phyloP scores from a whole-genome alignment of 331 rosid genomes.

The Stylosanthes scabra region DNA sequence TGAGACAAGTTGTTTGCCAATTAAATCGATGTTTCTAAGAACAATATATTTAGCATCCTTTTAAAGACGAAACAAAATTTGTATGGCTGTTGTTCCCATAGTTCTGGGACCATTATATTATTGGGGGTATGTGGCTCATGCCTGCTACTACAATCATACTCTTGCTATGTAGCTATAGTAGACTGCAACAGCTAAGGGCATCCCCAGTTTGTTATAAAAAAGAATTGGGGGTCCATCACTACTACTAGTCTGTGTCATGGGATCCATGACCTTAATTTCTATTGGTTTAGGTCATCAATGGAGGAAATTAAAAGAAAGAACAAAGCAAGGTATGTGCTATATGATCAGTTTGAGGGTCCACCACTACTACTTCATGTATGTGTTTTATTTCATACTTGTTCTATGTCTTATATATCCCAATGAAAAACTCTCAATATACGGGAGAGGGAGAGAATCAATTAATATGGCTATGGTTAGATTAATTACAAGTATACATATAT shows the following conservation, averaged over 20 bases:
- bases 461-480: too few relatives aligned
- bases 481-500: too few relatives aligned
- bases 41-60: background rate
- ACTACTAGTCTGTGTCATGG: conserved; percentile 18
- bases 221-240: conserved; percentile 23
- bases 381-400: conserved; percentile 30
- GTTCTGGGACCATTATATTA: conserved; percentile 59
- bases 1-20: too few relatives aligned
- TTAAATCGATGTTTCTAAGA: too few relatives aligned
- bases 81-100: conserved; percentile 39
- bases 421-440: too few relatives aligned
- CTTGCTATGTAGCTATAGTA: too few relatives aligned
- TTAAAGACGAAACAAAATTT: conserved; percentile 17
- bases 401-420: background rate
- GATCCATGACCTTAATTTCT: conserved; percentile 22
- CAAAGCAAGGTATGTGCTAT: background rate
- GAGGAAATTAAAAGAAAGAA: background rate
- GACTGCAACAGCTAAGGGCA: too few relatives aligned
- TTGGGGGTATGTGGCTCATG: too few relatives aligned
- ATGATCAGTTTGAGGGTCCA: conserved; percentile 37
- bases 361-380: background rate
- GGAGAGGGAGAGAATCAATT: too few relatives aligned
- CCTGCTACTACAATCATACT: too few relatives aligned
- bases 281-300: conserved; percentile 42
- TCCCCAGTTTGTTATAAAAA: too few relatives aligned